Evolutionary conservation across 140 eudicot species (phyloP).

Genomic region (Ambrosia hybrid): DNA sequence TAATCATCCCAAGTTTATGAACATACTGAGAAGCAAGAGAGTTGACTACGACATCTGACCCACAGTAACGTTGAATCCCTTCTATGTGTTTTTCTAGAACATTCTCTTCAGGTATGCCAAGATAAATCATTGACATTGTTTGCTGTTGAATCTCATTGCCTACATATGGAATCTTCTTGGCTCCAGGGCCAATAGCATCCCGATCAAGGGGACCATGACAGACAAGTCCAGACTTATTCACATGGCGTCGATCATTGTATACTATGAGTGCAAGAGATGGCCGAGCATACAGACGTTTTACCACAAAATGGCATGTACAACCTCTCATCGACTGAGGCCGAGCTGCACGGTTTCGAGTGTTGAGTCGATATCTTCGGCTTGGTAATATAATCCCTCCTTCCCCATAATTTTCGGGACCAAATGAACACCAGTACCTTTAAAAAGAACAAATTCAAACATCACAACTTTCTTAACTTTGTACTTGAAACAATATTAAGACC

Average conservation of each 20-base stretch:
- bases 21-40: conserved; percentile 91
- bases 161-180: conserved; percentile 77
- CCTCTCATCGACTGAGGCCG: conserved; percentile 99
- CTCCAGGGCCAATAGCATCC: conserved; percentile 98
- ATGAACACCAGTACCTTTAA: conserved; percentile 94
- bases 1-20: conserved; percentile 91
- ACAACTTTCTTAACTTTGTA: neutral
- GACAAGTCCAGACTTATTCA: conserved; percentile 78
- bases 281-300: conserved; percentile 80
- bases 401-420: conserved; percentile 96
- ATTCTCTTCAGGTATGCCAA: conserved; percentile 94
- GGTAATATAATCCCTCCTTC: conserved; percentile 92
- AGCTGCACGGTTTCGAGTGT: conserved; percentile 99
- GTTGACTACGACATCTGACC: conserved; percentile 60
- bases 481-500: neutral
- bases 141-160: conserved; percentile 91
- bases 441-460: conserved; percentile 4
- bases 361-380: conserved; percentile 84
- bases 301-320: conserved; percentile 84
- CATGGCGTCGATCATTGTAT: conserved; percentile 79
- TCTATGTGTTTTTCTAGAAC: conserved; percentile 89
- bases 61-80: conserved; percentile 87
- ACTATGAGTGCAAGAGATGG: conserved; percentile 78
- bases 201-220: conserved; percentile 98
- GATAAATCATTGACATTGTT: conserved; percentile 98